phyloP scores from a whole-genome alignment of 2,329 filamentous ascomycete genomes.

The Bipolaris zeicola region DNA sequence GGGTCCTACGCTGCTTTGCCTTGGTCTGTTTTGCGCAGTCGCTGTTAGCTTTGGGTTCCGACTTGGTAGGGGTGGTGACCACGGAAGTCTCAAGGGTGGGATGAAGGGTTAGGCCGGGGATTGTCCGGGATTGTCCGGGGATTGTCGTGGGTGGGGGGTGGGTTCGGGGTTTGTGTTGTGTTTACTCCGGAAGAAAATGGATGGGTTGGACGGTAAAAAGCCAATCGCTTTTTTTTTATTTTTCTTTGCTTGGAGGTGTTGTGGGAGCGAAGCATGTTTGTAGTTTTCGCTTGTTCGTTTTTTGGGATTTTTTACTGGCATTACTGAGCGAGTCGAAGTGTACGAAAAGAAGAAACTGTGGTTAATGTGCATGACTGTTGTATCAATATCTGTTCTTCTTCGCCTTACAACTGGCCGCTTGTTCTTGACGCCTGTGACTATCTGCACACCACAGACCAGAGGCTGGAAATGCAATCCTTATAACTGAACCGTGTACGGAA shows the following conservation, averaged over 20 bases:
- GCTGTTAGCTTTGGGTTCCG: conserved; percentile 80
- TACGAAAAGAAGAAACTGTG: neutral
- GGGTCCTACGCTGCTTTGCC: conserved; percentile 79
- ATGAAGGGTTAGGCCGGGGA: conserved; percentile 7
- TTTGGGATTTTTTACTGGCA: neutral
- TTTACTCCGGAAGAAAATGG: no score
- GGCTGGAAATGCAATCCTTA: neutral
- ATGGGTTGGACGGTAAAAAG: neutral
- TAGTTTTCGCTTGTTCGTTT: neutral
- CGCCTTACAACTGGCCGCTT: neutral
- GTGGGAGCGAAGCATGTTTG: neutral
- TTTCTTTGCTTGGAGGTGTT: neutral
- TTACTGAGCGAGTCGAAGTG: neutral
- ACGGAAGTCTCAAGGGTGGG: conserved; percentile 49
- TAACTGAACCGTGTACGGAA: neutral
- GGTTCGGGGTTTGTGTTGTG: no score
- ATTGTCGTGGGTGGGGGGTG: no score
- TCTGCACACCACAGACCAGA: neutral
- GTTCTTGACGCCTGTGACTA: neutral
- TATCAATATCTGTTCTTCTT: no score
- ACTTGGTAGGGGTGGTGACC: conserved; percentile 60
- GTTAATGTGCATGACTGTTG: no score
- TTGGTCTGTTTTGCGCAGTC: conserved; percentile 74
- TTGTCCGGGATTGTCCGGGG: no score
- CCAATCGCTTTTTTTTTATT: neutral